phyloP scores from a whole-genome alignment of 495 filamentous ascomycete species.

The Platismatia glauca region DNA sequence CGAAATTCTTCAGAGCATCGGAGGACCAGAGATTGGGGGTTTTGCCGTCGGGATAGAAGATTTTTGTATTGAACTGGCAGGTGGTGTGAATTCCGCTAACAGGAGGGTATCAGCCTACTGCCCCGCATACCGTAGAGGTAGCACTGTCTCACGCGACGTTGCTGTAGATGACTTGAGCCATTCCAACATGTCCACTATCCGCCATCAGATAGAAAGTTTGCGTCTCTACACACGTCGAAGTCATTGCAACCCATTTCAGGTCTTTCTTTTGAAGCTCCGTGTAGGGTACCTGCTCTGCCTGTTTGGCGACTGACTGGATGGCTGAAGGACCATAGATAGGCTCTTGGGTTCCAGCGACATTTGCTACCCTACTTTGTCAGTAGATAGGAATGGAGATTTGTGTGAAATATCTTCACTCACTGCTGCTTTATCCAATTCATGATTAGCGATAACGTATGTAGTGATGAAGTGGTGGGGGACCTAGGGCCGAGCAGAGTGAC shows the following conservation, averaged over 20 bases:
- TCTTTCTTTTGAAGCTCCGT: constrained; percentile 68
- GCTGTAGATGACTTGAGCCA: constrained; percentile 92
- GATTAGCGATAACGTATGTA: neutral
- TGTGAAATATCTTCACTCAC: constrained; percentile 36
- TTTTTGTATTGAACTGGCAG: constrained; percentile 82
- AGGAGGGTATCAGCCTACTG: constrained; percentile 1
- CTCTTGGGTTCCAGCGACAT: constrained; percentile 90
- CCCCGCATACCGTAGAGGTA: neutral
- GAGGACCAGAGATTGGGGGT: constrained; percentile 68
- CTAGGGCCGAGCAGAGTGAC: neutral
- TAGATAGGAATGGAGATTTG: neutral
- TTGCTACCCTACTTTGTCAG: constrained; percentile 57
- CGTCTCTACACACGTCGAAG: constrained; percentile 88
- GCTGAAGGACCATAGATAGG: constrained; percentile 90
- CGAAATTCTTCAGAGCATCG: constrained; percentile 61
- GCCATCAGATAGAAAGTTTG: constrained; percentile 87
- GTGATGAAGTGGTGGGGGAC: neutral
- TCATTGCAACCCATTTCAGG: constrained; percentile 70
- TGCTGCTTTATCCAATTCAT: constrained; percentile 70
- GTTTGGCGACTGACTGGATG: constrained; percentile 73
- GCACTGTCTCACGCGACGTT: constrained; percentile 73
- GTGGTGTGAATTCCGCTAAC: constrained; percentile 80
- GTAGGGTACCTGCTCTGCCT: constrained; percentile 70
- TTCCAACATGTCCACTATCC: constrained; percentile 63
- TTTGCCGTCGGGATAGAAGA: constrained; percentile 68